A percentile compares a stretch with the other conserved stretches of the same genome.
These are phyloP conservation scores for Puccinia triticina DNA, from an alignment of 1,284 basidiomycete species.

Conservation along the genomic window DNA sequence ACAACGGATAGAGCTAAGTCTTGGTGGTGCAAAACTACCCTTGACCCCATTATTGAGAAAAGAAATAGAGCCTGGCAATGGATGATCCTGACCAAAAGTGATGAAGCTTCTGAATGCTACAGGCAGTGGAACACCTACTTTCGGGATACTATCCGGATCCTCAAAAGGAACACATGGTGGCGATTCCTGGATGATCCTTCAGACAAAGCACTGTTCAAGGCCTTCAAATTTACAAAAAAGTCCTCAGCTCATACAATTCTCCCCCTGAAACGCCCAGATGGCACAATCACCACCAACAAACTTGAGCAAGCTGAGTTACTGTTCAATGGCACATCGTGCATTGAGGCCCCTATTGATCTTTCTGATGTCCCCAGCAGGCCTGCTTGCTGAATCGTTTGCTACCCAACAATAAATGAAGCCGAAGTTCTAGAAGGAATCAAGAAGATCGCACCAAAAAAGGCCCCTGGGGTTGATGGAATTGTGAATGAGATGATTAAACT, in stretches of 20 bases:
- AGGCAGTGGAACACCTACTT: neutral
- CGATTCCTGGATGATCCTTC: neutral
- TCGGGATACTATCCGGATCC: neutral
- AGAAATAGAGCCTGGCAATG: neutral
- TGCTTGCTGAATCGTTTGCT: neutral
- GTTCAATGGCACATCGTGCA: neutral
- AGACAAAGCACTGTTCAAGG: neutral
- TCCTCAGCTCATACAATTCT: neutral
- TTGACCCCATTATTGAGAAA: neutral
- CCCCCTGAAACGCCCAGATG: neutral
- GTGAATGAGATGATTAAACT: constrained; percentile 11
- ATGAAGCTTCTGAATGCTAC: too few relatives aligned
- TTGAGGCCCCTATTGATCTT: neutral
- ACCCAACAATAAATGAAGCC: neutral
- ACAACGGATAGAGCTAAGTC: too few relatives aligned
- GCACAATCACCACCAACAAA: neutral
- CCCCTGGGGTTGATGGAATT: constrained; percentile 17
- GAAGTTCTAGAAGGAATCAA: neutral
- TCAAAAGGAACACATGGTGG: neutral
- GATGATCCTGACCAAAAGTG: neutral
- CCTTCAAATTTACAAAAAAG: neutral
- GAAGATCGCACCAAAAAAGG: neutral
- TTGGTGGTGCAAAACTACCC: neutral
- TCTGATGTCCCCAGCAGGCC: neutral
- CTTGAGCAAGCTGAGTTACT: constrained; percentile 11